Percentiles rank a stretch among this genome's conserved stretches.
Evolutionary conservation across 495 filamentous ascomycete genomes (phyloP).

Genomic region (Aspergillus heteromorphus): DNA sequence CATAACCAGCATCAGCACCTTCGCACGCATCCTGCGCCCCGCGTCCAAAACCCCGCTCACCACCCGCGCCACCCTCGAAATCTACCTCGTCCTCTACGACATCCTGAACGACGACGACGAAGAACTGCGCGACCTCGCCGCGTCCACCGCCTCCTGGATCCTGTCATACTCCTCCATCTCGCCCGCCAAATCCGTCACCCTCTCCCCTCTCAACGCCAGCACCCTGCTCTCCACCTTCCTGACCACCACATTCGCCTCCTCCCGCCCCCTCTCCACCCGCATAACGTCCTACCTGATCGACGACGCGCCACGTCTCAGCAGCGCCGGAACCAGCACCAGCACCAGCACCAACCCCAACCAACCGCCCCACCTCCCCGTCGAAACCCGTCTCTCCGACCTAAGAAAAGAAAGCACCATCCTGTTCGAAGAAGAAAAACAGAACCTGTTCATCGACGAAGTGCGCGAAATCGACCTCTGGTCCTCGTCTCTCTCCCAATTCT

Average conservation of each 20-base stretch:
- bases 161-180: conserved; percentile 35
- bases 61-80: conserved; percentile 31
- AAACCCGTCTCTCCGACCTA: conserved; percentile 41
- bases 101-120: conserved; percentile 85
- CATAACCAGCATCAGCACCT: conserved; percentile 34
- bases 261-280: conserved; percentile 25
- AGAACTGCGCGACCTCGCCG: conserved; percentile 66
- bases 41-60: conserved; percentile 19
- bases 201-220: conserved; percentile 44
- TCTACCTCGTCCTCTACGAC: conserved; percentile 54
- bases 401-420: conserved; percentile 62
- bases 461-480: conserved; percentile 65
- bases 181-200: conserved; percentile 22
- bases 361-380: conserved; percentile 30
- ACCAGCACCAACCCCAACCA: too few species aligned
- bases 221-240: conserved; percentile 43
- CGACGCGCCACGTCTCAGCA: conserved; percentile 21
- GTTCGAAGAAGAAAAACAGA: conserved; percentile 86
- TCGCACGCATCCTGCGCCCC: conserved; percentile 26
- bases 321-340: too few species aligned
- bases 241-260: conserved; percentile 29
- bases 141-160: conserved; percentile 43
- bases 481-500: conserved; percentile 33
- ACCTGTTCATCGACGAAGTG: conserved; percentile 78
- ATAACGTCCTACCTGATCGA: conserved; percentile 30